phyloP scores from a whole-genome alignment of 2,329 filamentous ascomycete genomes.

The Cordyceps militaris region DNA sequence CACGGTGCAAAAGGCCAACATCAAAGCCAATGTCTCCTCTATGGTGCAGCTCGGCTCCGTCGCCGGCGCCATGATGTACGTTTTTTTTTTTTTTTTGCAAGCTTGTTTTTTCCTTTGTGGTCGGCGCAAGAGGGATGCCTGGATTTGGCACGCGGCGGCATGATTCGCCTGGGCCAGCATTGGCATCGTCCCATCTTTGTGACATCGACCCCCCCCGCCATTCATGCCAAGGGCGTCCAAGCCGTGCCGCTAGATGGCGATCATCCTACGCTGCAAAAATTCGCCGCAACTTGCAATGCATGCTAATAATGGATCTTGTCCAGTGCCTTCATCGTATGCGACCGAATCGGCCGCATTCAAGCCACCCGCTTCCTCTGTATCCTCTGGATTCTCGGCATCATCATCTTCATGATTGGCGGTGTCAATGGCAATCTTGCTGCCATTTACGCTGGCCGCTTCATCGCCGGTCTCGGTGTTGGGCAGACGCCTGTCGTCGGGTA shows the following conservation, averaged over 20 bases:
- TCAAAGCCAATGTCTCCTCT: constrained; percentile 68
- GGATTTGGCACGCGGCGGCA: not conserved
- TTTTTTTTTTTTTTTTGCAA: not conserved
- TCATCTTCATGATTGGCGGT: constrained; percentile 48
- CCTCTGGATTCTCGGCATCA: constrained; percentile 51
- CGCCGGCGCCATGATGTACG: constrained; percentile 55
- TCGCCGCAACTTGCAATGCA: not conserved
- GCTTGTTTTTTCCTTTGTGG: not conserved
- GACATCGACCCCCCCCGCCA: not conserved
- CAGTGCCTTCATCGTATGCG: constrained; percentile 52
- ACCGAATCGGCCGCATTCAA: constrained; percentile 56
- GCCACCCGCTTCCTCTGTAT: constrained; percentile 51
- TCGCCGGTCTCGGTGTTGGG: constrained; percentile 59
- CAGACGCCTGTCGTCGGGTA: constrained; percentile 58
- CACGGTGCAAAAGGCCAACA: constrained; percentile 51
- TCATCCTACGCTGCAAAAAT: not conserved
- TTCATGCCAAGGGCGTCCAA: not conserved
- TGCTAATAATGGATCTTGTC: constrained; percentile 1
- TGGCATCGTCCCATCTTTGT: constrained; percentile 2
- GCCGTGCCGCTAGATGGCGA: not conserved
- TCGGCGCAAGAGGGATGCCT: not conserved
- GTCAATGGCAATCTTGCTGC: constrained; percentile 45
- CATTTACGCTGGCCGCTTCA: constrained; percentile 60
- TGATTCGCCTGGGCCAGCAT: not conserved
- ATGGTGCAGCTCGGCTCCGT: constrained; percentile 80